Evolutionary conservation across 2,329 filamentous ascomycete genomes (phyloP).

Genomic region (Hymenoscyphus repandus): DNA sequence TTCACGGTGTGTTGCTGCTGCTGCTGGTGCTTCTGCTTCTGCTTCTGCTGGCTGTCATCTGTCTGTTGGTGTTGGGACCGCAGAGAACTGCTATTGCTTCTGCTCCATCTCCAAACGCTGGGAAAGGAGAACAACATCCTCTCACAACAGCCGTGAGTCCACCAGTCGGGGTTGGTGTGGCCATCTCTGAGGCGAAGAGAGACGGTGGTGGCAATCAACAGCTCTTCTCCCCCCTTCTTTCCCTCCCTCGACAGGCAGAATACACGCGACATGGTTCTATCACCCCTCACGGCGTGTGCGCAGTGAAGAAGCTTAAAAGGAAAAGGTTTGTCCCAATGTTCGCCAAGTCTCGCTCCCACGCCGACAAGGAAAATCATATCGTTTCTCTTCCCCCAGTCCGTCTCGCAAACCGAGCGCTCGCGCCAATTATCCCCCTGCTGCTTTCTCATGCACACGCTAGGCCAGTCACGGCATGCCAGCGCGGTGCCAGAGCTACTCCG

Average conservation of each 20-base stretch:
- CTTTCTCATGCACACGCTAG: slow-evolving; percentile 7
- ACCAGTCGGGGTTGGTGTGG: too few relatives aligned
- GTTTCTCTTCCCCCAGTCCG: slow-evolving; percentile 1
- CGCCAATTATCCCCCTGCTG: slow-evolving; percentile 14
- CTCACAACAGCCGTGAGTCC: too few relatives aligned
- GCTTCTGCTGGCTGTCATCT: too few relatives aligned
- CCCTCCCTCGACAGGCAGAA: neutral
- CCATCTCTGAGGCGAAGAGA: too few relatives aligned
- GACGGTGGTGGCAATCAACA: neutral
- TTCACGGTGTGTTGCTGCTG: neutral
- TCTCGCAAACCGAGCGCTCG: slow-evolving; percentile 15
- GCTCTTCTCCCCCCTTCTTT: neutral
- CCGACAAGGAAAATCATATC: neutral
- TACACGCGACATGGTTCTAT: neutral
- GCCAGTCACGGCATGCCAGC: neutral
- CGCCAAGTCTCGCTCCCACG: slow-evolving; percentile 9
- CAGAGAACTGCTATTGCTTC: too few relatives aligned
- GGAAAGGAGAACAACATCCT: too few relatives aligned
- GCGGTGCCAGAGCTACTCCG: slow-evolving; percentile 2
- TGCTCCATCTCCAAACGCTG: too few relatives aligned
- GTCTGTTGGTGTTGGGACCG: too few relatives aligned
- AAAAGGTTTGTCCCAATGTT: slow-evolving; percentile 5
- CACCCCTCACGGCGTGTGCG: neutral
- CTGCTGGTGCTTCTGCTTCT: neutral
- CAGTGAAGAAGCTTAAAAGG: slow-evolving; percentile 1